A percentile compares a stretch with the other conserved stretches of the same genome.
phyloP scores from a whole-genome alignment of 164 flowering plant species.

The Vitis rupestris region DNA sequence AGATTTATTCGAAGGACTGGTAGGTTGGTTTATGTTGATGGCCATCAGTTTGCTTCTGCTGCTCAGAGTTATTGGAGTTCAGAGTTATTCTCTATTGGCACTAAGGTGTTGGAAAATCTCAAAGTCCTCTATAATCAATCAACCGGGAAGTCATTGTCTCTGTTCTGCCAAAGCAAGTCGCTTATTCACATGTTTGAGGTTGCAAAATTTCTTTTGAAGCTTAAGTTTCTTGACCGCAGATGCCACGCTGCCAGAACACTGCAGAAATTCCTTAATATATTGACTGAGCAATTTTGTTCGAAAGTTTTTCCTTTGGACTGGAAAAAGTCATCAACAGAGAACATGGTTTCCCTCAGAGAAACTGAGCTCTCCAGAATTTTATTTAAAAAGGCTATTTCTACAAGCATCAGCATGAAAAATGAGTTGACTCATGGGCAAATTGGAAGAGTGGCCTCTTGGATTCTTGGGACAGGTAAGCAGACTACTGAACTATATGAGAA shows the following conservation, averaged over 20 bases:
- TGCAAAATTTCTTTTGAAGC: conserved; percentile 25
- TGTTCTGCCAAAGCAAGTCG: conserved; percentile 21
- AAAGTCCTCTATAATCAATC: conserved; percentile 20
- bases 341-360: conserved; percentile 29
- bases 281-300: conserved; percentile 16
- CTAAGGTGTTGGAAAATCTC: conserved; percentile 36
- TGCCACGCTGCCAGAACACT: conserved; percentile 6
- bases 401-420: conserved; percentile 13
- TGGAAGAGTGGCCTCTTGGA: conserved; percentile 41
- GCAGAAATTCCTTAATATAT: conserved; percentile 9
- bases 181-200: conserved; percentile 27
- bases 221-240: conserved; percentile 9
- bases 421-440: conserved; percentile 46
- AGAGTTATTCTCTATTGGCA: conserved; percentile 33
- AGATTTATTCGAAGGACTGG: conserved; percentile 13
- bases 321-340: conserved; percentile 15
- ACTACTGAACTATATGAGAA: conserved; percentile 24
- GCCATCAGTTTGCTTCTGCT: conserved; percentile 24
- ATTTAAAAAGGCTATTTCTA: conserved; percentile 23
- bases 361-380: conserved; percentile 21
- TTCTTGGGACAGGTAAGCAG: conserved; percentile 40
- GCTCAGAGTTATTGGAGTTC: conserved; percentile 32
- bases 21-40: conserved; percentile 21
- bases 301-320: conserved; percentile 32
- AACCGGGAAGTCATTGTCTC: conserved; percentile 5